A percentile compares a stretch with the other conserved stretches of the same genome.
These are phyloP conservation scores for Imleria badia DNA, from an alignment of 768 basidiomycete species.

Conservation along the genomic window DNA sequence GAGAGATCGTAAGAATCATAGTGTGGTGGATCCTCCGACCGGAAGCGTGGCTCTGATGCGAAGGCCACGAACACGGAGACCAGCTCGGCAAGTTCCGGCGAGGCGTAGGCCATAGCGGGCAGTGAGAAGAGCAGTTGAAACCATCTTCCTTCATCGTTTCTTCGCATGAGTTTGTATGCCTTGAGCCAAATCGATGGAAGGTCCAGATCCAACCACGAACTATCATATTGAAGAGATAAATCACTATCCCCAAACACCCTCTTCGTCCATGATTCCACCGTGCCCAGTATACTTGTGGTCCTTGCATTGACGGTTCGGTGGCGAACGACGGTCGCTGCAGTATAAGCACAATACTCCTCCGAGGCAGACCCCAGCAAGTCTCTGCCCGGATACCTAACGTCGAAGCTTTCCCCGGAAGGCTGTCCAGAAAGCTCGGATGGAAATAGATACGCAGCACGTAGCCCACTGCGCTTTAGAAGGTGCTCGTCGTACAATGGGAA, in stretches of 20 bases:
- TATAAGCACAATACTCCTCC: constrained; percentile 13
- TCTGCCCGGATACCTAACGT: too few relatives aligned
- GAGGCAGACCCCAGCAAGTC: background rate
- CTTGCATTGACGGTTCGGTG: too few relatives aligned
- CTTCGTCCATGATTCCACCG: too few relatives aligned
- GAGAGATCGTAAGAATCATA: constrained; percentile 8
- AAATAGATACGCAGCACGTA: constrained; percentile 3
- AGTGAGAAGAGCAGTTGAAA: constrained; percentile 31
- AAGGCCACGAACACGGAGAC: constrained; percentile 33
- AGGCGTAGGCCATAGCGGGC: constrained; percentile 32
- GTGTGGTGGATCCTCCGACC: constrained; percentile 9
- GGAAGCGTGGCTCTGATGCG: constrained; percentile 11
- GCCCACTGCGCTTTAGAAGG: constrained; percentile 20
- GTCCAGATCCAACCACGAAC: too few relatives aligned
- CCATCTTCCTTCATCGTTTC: constrained; percentile 6
- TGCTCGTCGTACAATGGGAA: constrained; percentile 10
- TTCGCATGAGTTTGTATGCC: too few relatives aligned
- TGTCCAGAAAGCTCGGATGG: background rate
- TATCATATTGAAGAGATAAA: too few relatives aligned
- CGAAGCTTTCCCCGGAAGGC: too few relatives aligned
- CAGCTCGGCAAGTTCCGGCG: too few relatives aligned
- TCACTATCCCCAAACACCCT: too few relatives aligned
- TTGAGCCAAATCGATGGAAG: too few relatives aligned
- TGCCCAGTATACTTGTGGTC: too few relatives aligned
- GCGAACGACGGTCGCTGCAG: constrained; percentile 4